Evolutionary conservation across 495 filamentous ascomycete genomes (phyloP).

Genomic region (Terfezia claveryi): DNA sequence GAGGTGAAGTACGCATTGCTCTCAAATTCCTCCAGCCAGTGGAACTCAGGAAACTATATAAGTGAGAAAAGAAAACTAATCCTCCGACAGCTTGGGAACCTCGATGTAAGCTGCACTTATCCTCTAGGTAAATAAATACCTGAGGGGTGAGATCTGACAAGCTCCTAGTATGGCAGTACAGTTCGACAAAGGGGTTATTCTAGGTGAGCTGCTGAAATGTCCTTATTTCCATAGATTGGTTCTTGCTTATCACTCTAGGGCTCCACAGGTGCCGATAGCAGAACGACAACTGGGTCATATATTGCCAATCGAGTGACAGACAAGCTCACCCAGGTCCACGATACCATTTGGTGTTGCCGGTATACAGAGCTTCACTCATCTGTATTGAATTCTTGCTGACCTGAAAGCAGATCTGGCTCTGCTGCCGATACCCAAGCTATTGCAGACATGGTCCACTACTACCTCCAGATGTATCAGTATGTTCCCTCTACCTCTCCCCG

Average conservation of each 20-base stretch:
- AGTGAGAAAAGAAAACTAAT: no score
- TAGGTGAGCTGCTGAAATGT: slow-evolving; percentile 31
- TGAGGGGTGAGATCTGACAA: slow-evolving; percentile 7
- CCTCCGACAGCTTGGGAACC: slow-evolving; percentile 51
- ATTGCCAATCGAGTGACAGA: slow-evolving; percentile 98
- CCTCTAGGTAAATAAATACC: no score
- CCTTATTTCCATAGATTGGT: not conserved
- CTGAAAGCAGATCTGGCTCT: slow-evolving; percentile 44
- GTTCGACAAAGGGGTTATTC: slow-evolving; percentile 91
- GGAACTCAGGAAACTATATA: no score
- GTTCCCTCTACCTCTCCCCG: not conserved
- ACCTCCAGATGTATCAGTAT: slow-evolving; percentile 64
- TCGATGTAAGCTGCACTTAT: slow-evolving; percentile 53
- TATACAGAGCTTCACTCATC: slow-evolving; percentile 1
- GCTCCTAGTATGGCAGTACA: slow-evolving; percentile 62
- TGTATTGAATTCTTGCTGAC: not conserved
- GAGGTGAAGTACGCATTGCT: slow-evolving; percentile 57
- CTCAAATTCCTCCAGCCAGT: not conserved
- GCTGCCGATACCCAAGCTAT: slow-evolving; percentile 96
- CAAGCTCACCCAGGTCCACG: slow-evolving; percentile 94
- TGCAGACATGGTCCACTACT: slow-evolving; percentile 90
- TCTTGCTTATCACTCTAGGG: slow-evolving; percentile 7
- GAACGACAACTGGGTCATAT: slow-evolving; percentile 96
- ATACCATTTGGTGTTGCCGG: slow-evolving; percentile 98
- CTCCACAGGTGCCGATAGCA: slow-evolving; percentile 57